These are phyloP conservation scores for Sugiyamaella neomexicana DNA, from an alignment of 1,139 yeast genomes.

Conservation along the genomic window DNA sequence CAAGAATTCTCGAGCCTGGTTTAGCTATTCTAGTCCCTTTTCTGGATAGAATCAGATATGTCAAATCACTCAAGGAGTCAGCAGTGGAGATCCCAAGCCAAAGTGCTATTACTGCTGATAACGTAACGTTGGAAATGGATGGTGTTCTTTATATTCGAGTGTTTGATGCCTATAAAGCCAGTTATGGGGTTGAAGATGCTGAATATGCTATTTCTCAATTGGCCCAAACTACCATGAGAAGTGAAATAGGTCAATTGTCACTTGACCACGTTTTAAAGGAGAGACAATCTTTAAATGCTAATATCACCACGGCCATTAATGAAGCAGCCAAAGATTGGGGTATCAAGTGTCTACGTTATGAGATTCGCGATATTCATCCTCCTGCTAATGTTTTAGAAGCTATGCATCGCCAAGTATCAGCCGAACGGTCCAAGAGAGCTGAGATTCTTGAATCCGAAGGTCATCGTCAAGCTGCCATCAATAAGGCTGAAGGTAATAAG, in stretches of 20 bases:
- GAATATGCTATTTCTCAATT: slow-evolving; percentile 82
- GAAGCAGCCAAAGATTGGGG: slow-evolving; percentile 91
- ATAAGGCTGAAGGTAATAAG: slow-evolving; percentile 81
- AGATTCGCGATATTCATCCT: slow-evolving; percentile 85
- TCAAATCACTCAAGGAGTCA: slow-evolving; percentile 75
- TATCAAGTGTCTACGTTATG: slow-evolving; percentile 77
- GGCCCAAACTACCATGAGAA: slow-evolving; percentile 89
- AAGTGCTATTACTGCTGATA: slow-evolving; percentile 82
- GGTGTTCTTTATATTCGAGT: slow-evolving; percentile 80
- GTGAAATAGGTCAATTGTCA: slow-evolving; percentile 81
- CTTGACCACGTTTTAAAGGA: slow-evolving; percentile 77
- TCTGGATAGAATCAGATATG: slow-evolving; percentile 74
- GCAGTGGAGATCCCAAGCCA: slow-evolving; percentile 85
- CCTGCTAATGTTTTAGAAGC: slow-evolving; percentile 86
- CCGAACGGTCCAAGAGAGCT: slow-evolving; percentile 83
- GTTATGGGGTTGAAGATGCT: slow-evolving; percentile 86
- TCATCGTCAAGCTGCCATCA: slow-evolving; percentile 72
- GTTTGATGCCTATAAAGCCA: slow-evolving; percentile 78
- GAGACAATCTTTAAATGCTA: slow-evolving; percentile 67
- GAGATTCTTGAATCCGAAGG: slow-evolving; percentile 88
- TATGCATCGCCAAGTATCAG: slow-evolving; percentile 87
- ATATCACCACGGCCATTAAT: slow-evolving; percentile 75
- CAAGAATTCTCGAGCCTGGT: slow-evolving; percentile 68
- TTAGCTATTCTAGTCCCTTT: slow-evolving; percentile 71
- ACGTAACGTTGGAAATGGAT: slow-evolving; percentile 80